Conservation (phyloP, 1,139 yeast species). For the Scheffersomyces cryptocercus region DNA sequence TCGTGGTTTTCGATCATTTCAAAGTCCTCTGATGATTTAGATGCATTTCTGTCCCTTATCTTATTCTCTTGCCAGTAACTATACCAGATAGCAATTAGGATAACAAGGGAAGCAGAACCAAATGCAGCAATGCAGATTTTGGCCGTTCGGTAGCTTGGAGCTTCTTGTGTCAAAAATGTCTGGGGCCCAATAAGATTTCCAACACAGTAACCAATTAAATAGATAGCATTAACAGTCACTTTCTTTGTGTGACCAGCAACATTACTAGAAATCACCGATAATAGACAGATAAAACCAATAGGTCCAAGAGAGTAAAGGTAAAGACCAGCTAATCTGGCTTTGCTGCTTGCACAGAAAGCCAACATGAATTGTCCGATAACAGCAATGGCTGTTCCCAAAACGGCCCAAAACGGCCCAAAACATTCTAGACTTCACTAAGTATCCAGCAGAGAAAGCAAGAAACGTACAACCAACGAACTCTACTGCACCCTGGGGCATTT, state of each 20-base stretch:
- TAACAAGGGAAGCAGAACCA: constrained; percentile 29
- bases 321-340: constrained; percentile 11
- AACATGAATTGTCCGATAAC: constrained; percentile 47
- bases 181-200: constrained; percentile 78
- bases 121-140: constrained; percentile 47
- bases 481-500: constrained; percentile 39
- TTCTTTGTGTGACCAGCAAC: constrained; percentile 75
- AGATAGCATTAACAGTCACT: constrained; percentile 57
- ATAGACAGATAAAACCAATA: constrained; percentile 47
- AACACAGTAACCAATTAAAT: constrained; percentile 62
- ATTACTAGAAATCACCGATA: constrained; percentile 54
- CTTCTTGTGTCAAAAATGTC: constrained; percentile 53
- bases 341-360: constrained; percentile 38
- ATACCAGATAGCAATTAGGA: constrained; percentile 24
- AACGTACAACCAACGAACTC: constrained; percentile 43
- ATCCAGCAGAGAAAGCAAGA: constrained; percentile 13
- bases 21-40: constrained; percentile 17
- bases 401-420: constrained; percentile 47
- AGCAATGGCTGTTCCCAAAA: constrained; percentile 35
- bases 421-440: constrained; percentile 24
- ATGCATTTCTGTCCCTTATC: constrained; percentile 30
- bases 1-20: constrained; percentile 48
- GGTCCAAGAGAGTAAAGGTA: constrained; percentile 24
- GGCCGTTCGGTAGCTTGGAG: constrained; percentile 54
- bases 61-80: constrained; percentile 42